Percentiles rank a stretch among this genome's conserved stretches.
These are phyloP conservation scores for Fusarium sp. DNA, from an alignment of 2,329 filamentous ascomycete species.

Conservation along the genomic window DNA sequence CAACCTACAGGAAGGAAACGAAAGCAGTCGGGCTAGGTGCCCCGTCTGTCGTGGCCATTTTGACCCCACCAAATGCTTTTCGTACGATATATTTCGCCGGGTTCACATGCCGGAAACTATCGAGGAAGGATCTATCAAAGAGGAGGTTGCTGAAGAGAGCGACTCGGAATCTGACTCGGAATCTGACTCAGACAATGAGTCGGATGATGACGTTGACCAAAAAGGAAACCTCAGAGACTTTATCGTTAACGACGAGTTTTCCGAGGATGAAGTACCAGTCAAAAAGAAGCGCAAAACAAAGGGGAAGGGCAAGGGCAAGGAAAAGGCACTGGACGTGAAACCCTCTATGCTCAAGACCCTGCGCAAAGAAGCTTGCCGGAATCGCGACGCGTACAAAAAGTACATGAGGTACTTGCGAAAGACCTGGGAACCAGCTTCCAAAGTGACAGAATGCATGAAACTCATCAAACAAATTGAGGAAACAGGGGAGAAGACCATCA, in stretches of 20 bases:
- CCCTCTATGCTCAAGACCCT: conserved; percentile 70
- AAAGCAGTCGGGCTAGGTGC: conserved; percentile 70
- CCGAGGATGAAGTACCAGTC: conserved; percentile 43
- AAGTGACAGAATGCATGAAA: conserved; percentile 81
- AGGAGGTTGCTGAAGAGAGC: conserved; percentile 50
- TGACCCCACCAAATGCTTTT: conserved; percentile 76
- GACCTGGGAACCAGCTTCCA: conserved; percentile 80
- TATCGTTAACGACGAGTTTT: conserved; percentile 58
- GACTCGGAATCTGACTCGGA: conserved; percentile 45
- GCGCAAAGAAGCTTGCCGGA: conserved; percentile 74
- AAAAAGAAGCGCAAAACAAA: conserved; percentile 41
- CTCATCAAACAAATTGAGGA: conserved; percentile 76
- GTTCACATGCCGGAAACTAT: conserved; percentile 71
- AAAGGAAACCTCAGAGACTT: conserved; percentile 63
- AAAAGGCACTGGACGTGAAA: conserved; percentile 58
- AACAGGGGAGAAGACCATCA: conserved; percentile 73
- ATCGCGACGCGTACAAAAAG: conserved; percentile 70
- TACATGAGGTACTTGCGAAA: conserved; percentile 77
- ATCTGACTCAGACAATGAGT: conserved; percentile 45
- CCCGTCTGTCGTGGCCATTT: conserved; percentile 79
- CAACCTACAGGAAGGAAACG: conserved; percentile 69
- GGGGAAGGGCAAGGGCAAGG: conserved; percentile 52
- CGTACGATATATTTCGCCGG: conserved; percentile 77
- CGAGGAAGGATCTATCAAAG: conserved; percentile 53
- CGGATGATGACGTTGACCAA: conserved; percentile 50